A percentile compares a stretch with the other conserved stretches of the same genome.
These are phyloP conservation scores for Hygrophoropsis aurantiaca DNA, from an alignment of 768 basidiomycete genomes.

Conservation along the genomic window DNA sequence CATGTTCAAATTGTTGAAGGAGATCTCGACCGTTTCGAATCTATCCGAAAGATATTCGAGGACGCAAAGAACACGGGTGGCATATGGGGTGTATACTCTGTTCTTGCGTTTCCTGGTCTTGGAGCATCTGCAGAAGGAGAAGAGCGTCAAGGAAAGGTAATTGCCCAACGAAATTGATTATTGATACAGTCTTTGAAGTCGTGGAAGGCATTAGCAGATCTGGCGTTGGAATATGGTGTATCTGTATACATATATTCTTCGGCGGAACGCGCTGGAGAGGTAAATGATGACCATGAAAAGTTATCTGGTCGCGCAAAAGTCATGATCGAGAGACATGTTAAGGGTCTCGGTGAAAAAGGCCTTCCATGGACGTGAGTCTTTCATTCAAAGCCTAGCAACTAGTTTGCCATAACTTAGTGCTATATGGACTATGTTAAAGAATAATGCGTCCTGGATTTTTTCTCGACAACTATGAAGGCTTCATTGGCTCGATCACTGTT, in stretches of 20 bases:
- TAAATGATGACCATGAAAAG: conserved; percentile 28
- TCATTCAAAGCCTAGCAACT: background rate
- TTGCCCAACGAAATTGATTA: background rate
- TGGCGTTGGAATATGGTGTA: conserved; percentile 37
- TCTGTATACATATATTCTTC: conserved; percentile 37
- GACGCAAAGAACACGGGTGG: conserved; percentile 27
- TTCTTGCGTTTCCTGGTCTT: conserved; percentile 40
- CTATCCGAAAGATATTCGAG: conserved; percentile 35
- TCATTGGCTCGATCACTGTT: conserved; percentile 35
- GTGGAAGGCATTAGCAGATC: conserved; percentile 32
- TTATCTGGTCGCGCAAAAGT: conserved; percentile 33
- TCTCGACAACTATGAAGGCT: conserved; percentile 43
- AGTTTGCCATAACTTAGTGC: background rate
- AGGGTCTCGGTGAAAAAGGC: conserved; percentile 26
- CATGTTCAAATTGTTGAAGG: conserved; percentile 36
- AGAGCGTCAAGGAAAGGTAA: conserved; percentile 40
- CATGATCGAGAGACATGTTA: conserved; percentile 36
- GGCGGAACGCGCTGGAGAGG: conserved; percentile 37
- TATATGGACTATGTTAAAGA: conserved; percentile 13
- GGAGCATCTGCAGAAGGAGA: conserved; percentile 39
- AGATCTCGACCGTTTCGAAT: conserved; percentile 28
- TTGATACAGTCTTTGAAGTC: background rate
- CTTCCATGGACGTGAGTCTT: conserved; percentile 39
- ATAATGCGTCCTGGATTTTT: conserved; percentile 43
- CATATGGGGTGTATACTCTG: conserved; percentile 41